phyloP scores from a whole-genome alignment of 108 stramenopile species.

The Nitzschia putrida region DNA sequence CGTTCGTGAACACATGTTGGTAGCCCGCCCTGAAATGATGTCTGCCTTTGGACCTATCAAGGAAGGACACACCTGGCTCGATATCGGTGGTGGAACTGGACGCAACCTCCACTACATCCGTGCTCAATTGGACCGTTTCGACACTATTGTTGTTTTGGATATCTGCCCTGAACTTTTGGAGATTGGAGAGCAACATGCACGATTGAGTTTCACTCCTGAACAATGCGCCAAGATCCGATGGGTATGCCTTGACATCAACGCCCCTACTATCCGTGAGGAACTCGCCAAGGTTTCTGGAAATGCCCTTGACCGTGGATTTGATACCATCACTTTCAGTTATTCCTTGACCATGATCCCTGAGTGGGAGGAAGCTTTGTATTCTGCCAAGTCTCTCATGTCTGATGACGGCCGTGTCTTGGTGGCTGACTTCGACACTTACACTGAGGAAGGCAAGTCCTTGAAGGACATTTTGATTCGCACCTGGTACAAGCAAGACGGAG shows the following conservation, averaged over 20 bases:
- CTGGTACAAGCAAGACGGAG: constrained; percentile 63
- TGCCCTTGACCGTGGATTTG: constrained; percentile 47
- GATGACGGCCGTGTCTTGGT: constrained; percentile 58
- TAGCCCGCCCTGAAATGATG: constrained; percentile 59
- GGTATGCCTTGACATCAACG: constrained; percentile 59
- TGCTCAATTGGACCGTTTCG: constrained; percentile 51
- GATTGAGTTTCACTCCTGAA: constrained; percentile 43
- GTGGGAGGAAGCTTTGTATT: constrained; percentile 54
- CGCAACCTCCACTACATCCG: constrained; percentile 58
- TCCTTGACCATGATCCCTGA: constrained; percentile 59
- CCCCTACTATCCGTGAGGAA: constrained; percentile 34
- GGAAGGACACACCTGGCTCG: constrained; percentile 58
- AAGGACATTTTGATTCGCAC: constrained; percentile 55
- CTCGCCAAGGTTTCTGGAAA: constrained; percentile 40
- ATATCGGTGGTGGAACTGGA: constrained; percentile 64
- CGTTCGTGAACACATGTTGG: constrained; percentile 62
- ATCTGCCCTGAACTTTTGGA: constrained; percentile 57
- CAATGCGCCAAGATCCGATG: constrained; percentile 49
- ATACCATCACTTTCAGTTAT: constrained; percentile 58
- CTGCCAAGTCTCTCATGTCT: constrained; percentile 50
- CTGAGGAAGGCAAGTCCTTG: constrained; percentile 38
- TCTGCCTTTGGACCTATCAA: constrained; percentile 60
- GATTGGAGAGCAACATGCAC: constrained; percentile 50
- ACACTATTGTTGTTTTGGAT: constrained; percentile 56
- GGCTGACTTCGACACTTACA: constrained; percentile 66